Percentiles rank a stretch among this genome's conserved stretches.
phyloP scores from a whole-genome alignment of 768 basidiomycete genomes.

The Psilocybe azurescens region DNA sequence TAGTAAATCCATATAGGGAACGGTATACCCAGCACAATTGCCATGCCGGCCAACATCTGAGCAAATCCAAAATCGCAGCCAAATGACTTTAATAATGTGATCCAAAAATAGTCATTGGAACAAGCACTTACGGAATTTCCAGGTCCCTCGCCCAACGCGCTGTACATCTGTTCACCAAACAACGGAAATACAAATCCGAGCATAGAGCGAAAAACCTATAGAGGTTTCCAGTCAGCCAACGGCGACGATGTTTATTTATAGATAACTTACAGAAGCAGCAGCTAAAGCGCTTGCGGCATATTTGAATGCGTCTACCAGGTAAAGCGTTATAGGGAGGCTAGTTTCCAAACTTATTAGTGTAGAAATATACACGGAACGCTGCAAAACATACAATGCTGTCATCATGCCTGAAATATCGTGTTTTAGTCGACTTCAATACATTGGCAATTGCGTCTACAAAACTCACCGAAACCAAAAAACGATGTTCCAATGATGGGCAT shows the following conservation, averaged over 20 bases:
- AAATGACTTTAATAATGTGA: not conserved
- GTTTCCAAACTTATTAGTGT: conserved; percentile 3
- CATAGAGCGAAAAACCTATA: conserved; percentile 51
- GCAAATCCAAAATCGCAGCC: not conserved
- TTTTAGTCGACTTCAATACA: not conserved
- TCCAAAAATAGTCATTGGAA: not conserved
- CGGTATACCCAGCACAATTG: conserved; percentile 69
- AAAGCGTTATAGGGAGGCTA: conserved; percentile 71
- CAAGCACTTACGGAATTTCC: conserved; percentile 62
- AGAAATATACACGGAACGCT: conserved; percentile 22
- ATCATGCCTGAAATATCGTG: conserved; percentile 42
- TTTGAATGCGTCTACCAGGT: conserved; percentile 73
- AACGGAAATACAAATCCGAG: conserved; percentile 55
- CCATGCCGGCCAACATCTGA: conserved; percentile 61
- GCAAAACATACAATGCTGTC: conserved; percentile 53
- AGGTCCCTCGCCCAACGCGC: conserved; percentile 61
- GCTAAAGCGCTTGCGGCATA: conserved; percentile 75
- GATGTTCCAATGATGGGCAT: conserved; percentile 76
- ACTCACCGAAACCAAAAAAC: conserved; percentile 56
- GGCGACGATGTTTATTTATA: not conserved
- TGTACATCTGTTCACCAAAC: conserved; percentile 65
- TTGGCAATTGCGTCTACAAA: not conserved
- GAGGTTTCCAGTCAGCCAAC: not conserved
- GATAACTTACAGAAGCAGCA: conserved; percentile 58
- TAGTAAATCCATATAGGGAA: conserved; percentile 79